A percentile compares a stretch with the other conserved stretches of the same genome.
Conservation (phyloP, 257 asterid species). For the Primulina eburnea region DNA sequence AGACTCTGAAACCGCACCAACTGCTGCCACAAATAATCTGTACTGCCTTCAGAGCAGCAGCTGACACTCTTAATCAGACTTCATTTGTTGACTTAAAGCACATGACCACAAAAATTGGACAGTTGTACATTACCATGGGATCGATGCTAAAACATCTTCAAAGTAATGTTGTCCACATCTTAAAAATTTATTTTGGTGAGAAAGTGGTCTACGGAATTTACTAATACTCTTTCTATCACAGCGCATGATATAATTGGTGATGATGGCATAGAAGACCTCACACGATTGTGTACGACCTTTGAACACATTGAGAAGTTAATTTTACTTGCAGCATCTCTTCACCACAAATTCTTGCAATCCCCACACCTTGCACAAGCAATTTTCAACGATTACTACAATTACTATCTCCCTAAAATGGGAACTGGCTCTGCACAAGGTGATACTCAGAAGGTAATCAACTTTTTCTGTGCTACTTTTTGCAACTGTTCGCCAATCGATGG, state of each 20-base stretch:
- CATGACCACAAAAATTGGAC: slow-evolving; percentile 67
- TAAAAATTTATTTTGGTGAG: slow-evolving; percentile 14
- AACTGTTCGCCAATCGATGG: neutral
- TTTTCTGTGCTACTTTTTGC: slow-evolving; percentile 9
- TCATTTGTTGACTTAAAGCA: slow-evolving; percentile 62
- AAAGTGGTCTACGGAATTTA: neutral
- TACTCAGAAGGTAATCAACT: slow-evolving; percentile 44
- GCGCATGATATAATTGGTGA: slow-evolving; percentile 42
- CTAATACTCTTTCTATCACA: slow-evolving; percentile 29
- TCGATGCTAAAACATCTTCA: slow-evolving; percentile 55
- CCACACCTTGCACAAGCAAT: slow-evolving; percentile 67
- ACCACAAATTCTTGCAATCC: slow-evolving; percentile 65
- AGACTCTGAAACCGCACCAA: slow-evolving; percentile 68
- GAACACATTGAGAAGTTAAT: slow-evolving; percentile 75
- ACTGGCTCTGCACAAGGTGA: slow-evolving; percentile 42
- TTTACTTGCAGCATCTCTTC: slow-evolving; percentile 70
- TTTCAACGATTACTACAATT: slow-evolving; percentile 59
- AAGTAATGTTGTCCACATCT: slow-evolving; percentile 33
- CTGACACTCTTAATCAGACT: slow-evolving; percentile 71
- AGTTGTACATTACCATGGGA: slow-evolving; percentile 69
- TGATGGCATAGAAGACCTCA: slow-evolving; percentile 62
- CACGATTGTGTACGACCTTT: slow-evolving; percentile 60
- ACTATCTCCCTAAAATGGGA: slow-evolving; percentile 71
- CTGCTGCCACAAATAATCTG: slow-evolving; percentile 87
- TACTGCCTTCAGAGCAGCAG: slow-evolving; percentile 84